Base-by-base conservation (phyloP, 2,329 filamentous ascomycete genomes). In the Colletotrichum sp. region DNA sequence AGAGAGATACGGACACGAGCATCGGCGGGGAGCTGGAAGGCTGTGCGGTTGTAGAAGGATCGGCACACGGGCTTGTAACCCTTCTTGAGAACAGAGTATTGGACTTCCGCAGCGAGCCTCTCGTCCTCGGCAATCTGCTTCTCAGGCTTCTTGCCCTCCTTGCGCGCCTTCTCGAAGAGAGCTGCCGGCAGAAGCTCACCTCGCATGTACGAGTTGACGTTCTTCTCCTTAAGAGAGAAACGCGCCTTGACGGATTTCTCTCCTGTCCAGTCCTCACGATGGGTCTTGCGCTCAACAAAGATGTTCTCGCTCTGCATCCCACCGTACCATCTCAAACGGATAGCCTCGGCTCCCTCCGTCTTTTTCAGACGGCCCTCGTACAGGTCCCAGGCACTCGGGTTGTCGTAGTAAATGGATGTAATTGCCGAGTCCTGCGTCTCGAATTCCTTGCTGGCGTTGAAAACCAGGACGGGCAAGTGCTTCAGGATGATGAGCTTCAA, bases 161-260 rank as follows among this genome's bases (percentile, higher is more conserved):
- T 97, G 72, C 96, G 93, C 82, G 96, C 95, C 88, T 99, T 99
- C 81, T 99, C 96, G 78, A 99, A 99, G n/a, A 98, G 92, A 76
- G 95, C 93, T 49, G 94, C 92, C 1, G 97, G 96, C 3, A 96
- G 95, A 82, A 98, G 90, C 80, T 96, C 93, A 71, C 97, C 97
- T 67, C 90, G 90, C 85, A 99, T 88, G 84, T 96, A 99, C 16
- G 95, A 91, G 82, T 99, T 99, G 82, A 99, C 94, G 78, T 98
- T 95, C 90, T 99, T 99, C 87, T 99, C 97, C 88, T 99, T 99
- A 78, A 97, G 90, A 10, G 95, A 91, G 82, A 99, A 99, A 59
- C 97, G 94, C 59, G 97, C 96, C 88, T 99, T 99, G 86, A 99
- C 97, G 3, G 96, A 99, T 87, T 99, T 98, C 85, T 99, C 97